Percentiles rank a stretch among this genome's conserved stretches.
These are phyloP conservation scores for Kernera saxatilis DNA, from an alignment of 345 rosid species.

Conservation along the genomic window DNA sequence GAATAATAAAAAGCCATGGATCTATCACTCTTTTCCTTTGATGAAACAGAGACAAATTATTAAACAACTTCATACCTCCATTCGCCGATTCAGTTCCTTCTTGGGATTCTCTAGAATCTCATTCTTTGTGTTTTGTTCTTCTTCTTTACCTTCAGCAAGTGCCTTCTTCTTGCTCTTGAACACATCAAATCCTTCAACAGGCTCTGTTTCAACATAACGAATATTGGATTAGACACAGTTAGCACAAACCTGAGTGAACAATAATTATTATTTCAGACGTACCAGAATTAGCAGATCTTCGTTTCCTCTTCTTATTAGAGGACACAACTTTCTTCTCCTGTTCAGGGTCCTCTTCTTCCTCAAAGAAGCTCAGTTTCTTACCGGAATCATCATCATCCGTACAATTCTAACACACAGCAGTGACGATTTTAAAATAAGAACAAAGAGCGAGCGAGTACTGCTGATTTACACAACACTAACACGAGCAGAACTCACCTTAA, in stretches of 20 bases:
- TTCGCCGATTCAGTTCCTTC: constrained; percentile 50
- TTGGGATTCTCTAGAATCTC: constrained; percentile 31
- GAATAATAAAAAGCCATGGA: background rate
- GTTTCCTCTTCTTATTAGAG: constrained; percentile 54
- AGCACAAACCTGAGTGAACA: background rate
- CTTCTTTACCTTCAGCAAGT: constrained; percentile 18
- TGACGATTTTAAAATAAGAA: background rate
- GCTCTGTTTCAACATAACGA: constrained; percentile 24
- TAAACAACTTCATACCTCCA: constrained; percentile 51
- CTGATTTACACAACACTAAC: background rate
- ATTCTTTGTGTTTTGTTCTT: constrained; percentile 22
- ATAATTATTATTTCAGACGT: background rate
- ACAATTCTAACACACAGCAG: constrained; percentile 33
- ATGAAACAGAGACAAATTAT: background rate
- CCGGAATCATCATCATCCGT: constrained; percentile 28
- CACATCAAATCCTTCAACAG: constrained; percentile 78
- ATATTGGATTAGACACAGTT: background rate
- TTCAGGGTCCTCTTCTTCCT: constrained; percentile 32
- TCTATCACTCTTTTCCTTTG: background rate
- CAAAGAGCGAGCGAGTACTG: background rate
- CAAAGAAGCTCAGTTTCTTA: constrained; percentile 36
- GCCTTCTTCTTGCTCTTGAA: constrained; percentile 49
- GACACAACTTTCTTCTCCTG: constrained; percentile 26
- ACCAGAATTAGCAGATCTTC: constrained; percentile 51
- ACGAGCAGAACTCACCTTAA: constrained; percentile 38